phyloP scores from a whole-genome alignment of 345 rosid genomes.

The Linum usitatissimum region DNA sequence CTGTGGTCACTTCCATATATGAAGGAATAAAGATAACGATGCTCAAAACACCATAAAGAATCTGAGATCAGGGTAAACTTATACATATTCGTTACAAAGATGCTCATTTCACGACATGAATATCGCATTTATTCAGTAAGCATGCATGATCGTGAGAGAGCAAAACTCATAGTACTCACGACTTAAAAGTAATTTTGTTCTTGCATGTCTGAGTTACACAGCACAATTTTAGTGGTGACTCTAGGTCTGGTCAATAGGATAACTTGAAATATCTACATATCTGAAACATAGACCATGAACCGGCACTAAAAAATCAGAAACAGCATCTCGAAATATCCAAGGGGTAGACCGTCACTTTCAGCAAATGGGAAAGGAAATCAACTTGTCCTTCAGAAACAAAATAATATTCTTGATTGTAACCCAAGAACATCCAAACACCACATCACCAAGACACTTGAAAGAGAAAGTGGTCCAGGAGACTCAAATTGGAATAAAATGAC shows the following conservation, averaged over 20 bases:
- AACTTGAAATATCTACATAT: background rate
- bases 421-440: background rate
- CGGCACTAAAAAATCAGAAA: background rate
- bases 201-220: background rate
- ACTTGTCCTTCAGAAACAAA: constrained; percentile 4
- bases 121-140: background rate
- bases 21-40: background rate
- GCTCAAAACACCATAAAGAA: background rate
- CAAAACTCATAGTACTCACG: background rate
- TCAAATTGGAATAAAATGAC: background rate
- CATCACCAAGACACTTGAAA: background rate
- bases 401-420: constrained; percentile 4
- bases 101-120: background rate
- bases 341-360: constrained; percentile 12
- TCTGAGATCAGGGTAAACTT: background rate
- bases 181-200: background rate
- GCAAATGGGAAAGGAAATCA: constrained; percentile 8
- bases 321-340: background rate
- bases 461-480: constrained; percentile 12
- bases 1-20: background rate
- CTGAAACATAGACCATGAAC: background rate
- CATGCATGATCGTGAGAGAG: background rate
- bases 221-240: background rate
- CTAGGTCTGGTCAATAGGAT: background rate
- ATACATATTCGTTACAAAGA: background rate